phyloP scores from a whole-genome alignment of 805 yeast species.

The Candida boidinii region DNA sequence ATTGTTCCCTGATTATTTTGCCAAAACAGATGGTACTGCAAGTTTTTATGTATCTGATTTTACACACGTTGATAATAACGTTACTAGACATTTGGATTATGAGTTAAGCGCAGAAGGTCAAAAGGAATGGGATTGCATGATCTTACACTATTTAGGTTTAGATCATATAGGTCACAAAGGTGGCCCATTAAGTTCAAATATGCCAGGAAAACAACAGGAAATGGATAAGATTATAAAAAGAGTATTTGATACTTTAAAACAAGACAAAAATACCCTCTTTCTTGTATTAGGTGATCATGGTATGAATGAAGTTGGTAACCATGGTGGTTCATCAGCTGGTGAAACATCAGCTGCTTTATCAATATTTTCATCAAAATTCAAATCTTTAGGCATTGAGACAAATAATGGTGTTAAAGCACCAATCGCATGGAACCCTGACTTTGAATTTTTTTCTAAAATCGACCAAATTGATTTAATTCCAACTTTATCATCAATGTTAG shows the following conservation, averaged over 20 bases:
- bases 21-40: slow-evolving; percentile 72
- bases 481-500: slow-evolving; percentile 50
- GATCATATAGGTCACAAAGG: slow-evolving; percentile 98
- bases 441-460: slow-evolving; percentile 40
- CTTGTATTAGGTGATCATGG: slow-evolving; percentile 92
- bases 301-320: slow-evolving; percentile 92
- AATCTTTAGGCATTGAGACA: slow-evolving; percentile 14
- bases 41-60: slow-evolving; percentile 94
- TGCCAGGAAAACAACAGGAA: slow-evolving; percentile 77
- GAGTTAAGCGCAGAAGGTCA: slow-evolving; percentile 37
- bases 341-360: slow-evolving; percentile 85
- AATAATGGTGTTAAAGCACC: slow-evolving; percentile 27
- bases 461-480: slow-evolving; percentile 73
- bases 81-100: slow-evolving; percentile 71
- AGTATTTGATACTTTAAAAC: slow-evolving; percentile 31
- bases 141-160: slow-evolving; percentile 84
- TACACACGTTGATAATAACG: slow-evolving; percentile 88
- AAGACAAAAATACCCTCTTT: slow-evolving; percentile 44
- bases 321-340: slow-evolving; percentile 91
- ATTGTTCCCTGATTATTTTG: slow-evolving; percentile 67
- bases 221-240: slow-evolving; percentile 64
- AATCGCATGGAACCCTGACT: slow-evolving; percentile 31
- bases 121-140: slow-evolving; percentile 70
- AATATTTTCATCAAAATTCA: slow-evolving; percentile 57
- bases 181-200: slow-evolving; percentile 74